Evolutionary conservation across 768 basidiomycete genomes (phyloP).

Genomic region (Tulasnella sp.): DNA sequence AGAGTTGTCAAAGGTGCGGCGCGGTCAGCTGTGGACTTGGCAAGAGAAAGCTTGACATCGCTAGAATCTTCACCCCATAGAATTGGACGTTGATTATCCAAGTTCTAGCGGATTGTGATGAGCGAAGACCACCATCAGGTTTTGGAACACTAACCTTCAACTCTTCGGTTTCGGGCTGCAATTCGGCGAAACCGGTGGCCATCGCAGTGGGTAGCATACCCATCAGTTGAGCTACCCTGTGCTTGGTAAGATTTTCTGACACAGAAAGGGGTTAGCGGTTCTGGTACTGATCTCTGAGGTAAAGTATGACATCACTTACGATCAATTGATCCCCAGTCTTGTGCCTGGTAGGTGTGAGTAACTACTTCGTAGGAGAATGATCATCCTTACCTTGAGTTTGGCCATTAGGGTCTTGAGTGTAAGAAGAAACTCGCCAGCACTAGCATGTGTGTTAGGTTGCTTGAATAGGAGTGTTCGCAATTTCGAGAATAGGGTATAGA

Average conservation of each 20-base stretch:
- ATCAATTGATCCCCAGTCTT: conserved; percentile 14
- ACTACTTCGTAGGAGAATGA: background rate
- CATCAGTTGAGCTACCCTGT: background rate
- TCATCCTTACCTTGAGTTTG: background rate
- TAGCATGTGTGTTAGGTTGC: conserved; percentile 4
- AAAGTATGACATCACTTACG: background rate
- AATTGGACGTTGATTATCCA: conserved; percentile 37
- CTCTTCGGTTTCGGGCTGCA: conserved; percentile 26
- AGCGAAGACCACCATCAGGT: too few relatives aligned
- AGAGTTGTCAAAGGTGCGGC: conserved; percentile 6
- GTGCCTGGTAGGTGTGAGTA: conserved; percentile 4
- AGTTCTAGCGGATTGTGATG: conserved; percentile 29
- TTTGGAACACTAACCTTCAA: conserved; percentile 40
- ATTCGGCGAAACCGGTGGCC: background rate
- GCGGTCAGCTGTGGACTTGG: conserved; percentile 8
- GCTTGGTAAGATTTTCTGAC: background rate
- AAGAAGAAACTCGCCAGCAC: conserved; percentile 8
- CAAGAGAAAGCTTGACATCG: conserved; percentile 27
- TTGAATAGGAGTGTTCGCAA: background rate
- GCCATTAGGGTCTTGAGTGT: conserved; percentile 16
- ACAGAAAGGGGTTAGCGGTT: background rate
- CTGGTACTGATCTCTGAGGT: background rate
- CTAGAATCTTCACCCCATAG: conserved; percentile 28
- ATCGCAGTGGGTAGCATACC: background rate
- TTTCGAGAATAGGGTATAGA: conserved; percentile 4